phyloP scores from a whole-genome alignment of 1,139 yeast genomes.

The Pichia sp. region DNA sequence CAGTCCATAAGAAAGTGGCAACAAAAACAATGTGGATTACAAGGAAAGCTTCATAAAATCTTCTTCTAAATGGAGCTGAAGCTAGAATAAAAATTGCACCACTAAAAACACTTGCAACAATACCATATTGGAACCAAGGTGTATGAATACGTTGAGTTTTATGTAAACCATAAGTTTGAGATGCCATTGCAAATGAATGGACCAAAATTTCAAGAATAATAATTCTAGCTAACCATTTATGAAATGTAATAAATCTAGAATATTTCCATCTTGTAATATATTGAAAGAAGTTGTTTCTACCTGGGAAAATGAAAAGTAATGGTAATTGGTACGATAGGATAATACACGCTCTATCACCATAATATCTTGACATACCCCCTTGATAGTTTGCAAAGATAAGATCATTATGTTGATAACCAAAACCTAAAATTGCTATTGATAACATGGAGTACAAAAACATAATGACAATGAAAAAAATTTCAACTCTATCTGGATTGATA shows the following conservation, averaged over 20 bases:
- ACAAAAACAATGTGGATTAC: constrained; percentile 54
- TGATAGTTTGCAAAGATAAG: constrained; percentile 34
- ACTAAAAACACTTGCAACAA: constrained; percentile 38
- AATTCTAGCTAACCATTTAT: constrained; percentile 59
- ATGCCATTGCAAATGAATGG: constrained; percentile 48
- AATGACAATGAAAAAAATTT: constrained; percentile 42
- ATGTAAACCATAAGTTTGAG: constrained; percentile 35
- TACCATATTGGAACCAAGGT: constrained; percentile 50
- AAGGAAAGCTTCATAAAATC: constrained; percentile 59
- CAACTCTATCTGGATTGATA: constrained; percentile 60
- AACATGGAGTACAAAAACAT: constrained; percentile 40
- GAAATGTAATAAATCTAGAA: constrained; percentile 55
- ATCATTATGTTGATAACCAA: constrained; percentile 38
- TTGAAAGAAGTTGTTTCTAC: constrained; percentile 62
- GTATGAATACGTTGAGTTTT: constrained; percentile 36
- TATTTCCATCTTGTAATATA: constrained; percentile 62
- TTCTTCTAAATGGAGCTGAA: constrained; percentile 45
- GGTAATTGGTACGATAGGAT: constrained; percentile 50
- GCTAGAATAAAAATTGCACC: constrained; percentile 43
- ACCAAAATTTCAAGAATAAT: constrained; percentile 35
- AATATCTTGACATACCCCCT: constrained; percentile 45
- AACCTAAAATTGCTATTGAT: constrained; percentile 26
- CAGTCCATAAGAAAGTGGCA: constrained; percentile 46
- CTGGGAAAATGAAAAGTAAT: constrained; percentile 50
- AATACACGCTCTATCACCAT: constrained; percentile 59